phyloP scores from a whole-genome alignment of 1,139 yeast species.

The Blastobotrys apis region DNA sequence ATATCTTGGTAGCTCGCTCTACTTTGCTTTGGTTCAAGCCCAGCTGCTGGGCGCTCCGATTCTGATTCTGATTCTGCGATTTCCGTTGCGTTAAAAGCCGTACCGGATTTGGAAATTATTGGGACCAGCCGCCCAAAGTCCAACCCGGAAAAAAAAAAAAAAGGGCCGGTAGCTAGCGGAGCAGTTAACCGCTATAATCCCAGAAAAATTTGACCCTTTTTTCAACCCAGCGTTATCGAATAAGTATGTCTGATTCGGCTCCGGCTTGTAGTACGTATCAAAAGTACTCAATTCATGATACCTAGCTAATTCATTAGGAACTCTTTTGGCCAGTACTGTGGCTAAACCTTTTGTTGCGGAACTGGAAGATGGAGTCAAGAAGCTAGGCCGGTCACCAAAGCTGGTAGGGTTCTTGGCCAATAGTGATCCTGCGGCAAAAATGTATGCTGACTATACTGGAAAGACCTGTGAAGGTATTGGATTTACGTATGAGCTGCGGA shows the following conservation, averaged over 20 bases:
- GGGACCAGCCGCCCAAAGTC: no score
- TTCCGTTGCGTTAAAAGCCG: no score
- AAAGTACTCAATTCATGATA: not conserved
- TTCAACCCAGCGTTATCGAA: no score
- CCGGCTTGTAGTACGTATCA: conserved; percentile 14
- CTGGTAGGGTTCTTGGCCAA: conserved; percentile 91
- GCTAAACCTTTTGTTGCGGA: conserved; percentile 80
- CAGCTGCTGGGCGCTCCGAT: no score
- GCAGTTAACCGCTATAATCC: no score
- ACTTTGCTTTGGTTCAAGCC: not conserved
- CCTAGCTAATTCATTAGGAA: conserved; percentile 42
- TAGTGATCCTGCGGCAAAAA: conserved; percentile 87
- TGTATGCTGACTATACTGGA: conserved; percentile 95
- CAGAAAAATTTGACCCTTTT: no score
- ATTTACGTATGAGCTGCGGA: conserved; percentile 72
- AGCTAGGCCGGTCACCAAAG: conserved; percentile 55
- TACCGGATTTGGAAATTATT: no score
- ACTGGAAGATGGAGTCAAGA: conserved; percentile 53
- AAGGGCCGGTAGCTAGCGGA: no score
- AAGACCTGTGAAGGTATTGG: conserved; percentile 86
- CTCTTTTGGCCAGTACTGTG: conserved; percentile 80
- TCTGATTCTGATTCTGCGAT: no score
- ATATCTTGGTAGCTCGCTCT: not conserved
- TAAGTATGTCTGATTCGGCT: conserved; percentile 7
- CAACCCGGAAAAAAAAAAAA: no score